Evolutionary conservation across 2,329 filamentous ascomycete species (phyloP), one percentile per base, ranked within the genome.

Genomic region (Phyllosticta citribraziliensis): DNA sequence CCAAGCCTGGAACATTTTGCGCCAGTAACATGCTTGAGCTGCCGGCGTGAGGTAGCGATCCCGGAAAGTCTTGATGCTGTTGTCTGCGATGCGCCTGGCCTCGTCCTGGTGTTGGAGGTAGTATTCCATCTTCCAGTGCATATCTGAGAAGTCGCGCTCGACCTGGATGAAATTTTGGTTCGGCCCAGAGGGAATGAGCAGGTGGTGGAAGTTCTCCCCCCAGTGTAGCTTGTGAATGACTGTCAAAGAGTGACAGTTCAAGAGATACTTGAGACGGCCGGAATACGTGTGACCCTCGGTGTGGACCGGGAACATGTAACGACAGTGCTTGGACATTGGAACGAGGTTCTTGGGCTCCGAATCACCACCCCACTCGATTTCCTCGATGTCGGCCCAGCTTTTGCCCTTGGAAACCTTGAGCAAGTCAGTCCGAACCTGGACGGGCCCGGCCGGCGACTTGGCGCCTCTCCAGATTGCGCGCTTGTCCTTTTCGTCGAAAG

Each of bases 11-110:
- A 81, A 70, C 62, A 82, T 65, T 55, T 76, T 72, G 11, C 81
- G 73, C 81, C 81, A 83, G 64, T 83, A 83, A 64, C 80, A 84
- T 5, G 77, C 75, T 67, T 83, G 79, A 2, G 81, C 80, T 2
- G 80, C 79, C 1, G 80, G 79, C 1, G 80, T 82, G 33, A 83
- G 69, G 65, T 82, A 83, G 4, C 78, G 70, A 64, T 83, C 79
- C 1, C 80, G 74, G 65, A 83, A 82, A 9, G 74, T 76, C 51
- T 67, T 67, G 9, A 78, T 73, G 3, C 73, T 74, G 65, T 82
- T 81, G 25, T 76, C 69, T 8, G 81, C 81, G 58, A 84, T 81
- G 4, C 73, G 67, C 8, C 71, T 64, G 0, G 74, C 74, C 62
- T 81, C 70, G 57, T 73, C 70, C 53, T 78, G 70, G 3, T 82